These are phyloP conservation scores for Pulveroboletus sp. DNA, from an alignment of 768 basidiomycete genomes.

Conservation along the genomic window DNA sequence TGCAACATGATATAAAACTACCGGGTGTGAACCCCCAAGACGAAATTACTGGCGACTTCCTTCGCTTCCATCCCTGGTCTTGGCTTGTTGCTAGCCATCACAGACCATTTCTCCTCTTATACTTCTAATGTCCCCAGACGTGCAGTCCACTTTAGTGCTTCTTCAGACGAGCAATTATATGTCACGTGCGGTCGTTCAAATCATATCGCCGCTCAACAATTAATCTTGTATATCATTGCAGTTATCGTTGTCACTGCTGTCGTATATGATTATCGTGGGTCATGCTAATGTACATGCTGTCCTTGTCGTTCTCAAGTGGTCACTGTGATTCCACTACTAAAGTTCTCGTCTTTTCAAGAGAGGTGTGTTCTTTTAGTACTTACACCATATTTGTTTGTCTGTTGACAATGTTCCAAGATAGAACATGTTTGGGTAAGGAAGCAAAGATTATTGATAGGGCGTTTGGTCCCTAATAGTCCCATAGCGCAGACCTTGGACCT, in stretches of 20 bases:
- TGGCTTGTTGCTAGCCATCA: background rate
- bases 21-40: background rate
- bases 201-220: background rate
- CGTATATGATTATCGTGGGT: slow-evolving; percentile 9
- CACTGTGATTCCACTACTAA: background rate
- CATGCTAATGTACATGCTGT: background rate
- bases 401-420: background rate
- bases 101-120: background rate
- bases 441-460: background rate
- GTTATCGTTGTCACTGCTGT: background rate
- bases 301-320: background rate
- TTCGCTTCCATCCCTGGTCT: background rate
- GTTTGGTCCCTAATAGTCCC: background rate
- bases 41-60: background rate
- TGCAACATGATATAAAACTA: background rate
- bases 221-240: background rate
- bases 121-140: background rate
- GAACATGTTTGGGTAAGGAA: background rate
- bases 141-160: background rate
- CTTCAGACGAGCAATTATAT: background rate
- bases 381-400: background rate
- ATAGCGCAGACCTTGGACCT: background rate
- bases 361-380: background rate
- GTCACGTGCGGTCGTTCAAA: background rate
- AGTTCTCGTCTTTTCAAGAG: slow-evolving; percentile 1